Conservation (phyloP, 768 basidiomycete species). For the Xerocomellus dryophilus region DNA sequence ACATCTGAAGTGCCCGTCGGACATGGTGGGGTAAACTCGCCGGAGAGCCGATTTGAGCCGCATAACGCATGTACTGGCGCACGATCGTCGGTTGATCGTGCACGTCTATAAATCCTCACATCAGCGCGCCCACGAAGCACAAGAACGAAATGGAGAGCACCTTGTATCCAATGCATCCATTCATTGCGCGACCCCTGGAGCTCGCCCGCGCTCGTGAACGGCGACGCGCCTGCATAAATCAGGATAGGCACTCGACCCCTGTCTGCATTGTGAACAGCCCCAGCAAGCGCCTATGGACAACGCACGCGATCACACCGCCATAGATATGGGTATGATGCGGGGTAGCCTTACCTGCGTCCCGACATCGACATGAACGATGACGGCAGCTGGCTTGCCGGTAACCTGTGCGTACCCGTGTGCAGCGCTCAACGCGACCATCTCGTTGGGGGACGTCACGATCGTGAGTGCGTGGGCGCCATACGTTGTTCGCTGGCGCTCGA, state of each 20-base stretch:
- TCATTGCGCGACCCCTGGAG: conserved; percentile 65
- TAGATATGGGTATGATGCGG: background rate
- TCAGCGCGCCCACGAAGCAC: background rate
- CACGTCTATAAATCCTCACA: conserved; percentile 41
- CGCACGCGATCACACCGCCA: background rate
- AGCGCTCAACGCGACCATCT: conserved; percentile 71
- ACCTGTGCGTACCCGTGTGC: conserved; percentile 71
- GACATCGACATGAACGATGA: conserved; percentile 73
- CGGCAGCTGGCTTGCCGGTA: conserved; percentile 63
- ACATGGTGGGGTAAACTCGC: conserved; percentile 50
- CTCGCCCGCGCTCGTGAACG: conserved; percentile 55
- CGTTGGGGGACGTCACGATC: conserved; percentile 69
- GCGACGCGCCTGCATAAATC: conserved; percentile 71
- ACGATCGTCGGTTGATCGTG: conserved; percentile 71
- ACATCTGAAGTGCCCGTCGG: conserved; percentile 65
- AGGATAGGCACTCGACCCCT: conserved; percentile 57
- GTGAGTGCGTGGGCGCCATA: conserved; percentile 39
- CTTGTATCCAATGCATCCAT: conserved; percentile 73
- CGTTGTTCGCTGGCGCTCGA: conserved; percentile 49
- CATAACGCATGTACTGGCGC: conserved; percentile 72
- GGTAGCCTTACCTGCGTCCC: conserved; percentile 52
- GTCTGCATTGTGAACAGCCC: conserved; percentile 72
- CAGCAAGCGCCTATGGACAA: conserved; percentile 52
- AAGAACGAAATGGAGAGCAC: conserved; percentile 27
- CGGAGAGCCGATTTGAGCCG: conserved; percentile 55